phyloP scores from a whole-genome alignment of 495 filamentous ascomycete species.

The Aeminium ludgeri region DNA sequence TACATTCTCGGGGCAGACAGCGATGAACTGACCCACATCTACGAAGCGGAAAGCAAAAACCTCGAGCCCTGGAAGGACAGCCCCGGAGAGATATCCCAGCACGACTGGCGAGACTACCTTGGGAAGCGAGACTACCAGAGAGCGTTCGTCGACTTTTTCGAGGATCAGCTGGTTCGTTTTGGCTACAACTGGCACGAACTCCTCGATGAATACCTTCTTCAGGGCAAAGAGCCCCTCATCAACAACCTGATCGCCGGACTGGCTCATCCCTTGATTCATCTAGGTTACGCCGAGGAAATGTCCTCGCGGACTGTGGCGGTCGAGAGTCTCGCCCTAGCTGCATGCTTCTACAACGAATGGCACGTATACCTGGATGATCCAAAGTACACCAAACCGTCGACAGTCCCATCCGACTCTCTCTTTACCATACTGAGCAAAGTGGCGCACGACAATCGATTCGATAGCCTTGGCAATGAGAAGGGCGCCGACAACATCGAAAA shows the following conservation, averaged over 20 bases:
- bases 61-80: slow-evolving; percentile 75
- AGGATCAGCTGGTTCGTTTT: slow-evolving; percentile 60
- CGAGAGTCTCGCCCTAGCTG: slow-evolving; percentile 57
- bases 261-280: slow-evolving; percentile 74
- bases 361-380: slow-evolving; percentile 67
- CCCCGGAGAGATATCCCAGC: slow-evolving; percentile 59
- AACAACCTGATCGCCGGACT: slow-evolving; percentile 64
- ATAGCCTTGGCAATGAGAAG: slow-evolving; percentile 40
- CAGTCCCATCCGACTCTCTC: slow-evolving; percentile 33
- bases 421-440: slow-evolving; percentile 50
- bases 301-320: slow-evolving; percentile 63
- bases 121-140: slow-evolving; percentile 65
- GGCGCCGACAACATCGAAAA: slow-evolving; percentile 46
- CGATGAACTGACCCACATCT: slow-evolving; percentile 56
- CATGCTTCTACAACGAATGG: slow-evolving; percentile 53
- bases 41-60: slow-evolving; percentile 51
- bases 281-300: slow-evolving; percentile 77
- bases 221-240: slow-evolving; percentile 59
- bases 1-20: slow-evolving; percentile 64
- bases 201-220: slow-evolving; percentile 56
- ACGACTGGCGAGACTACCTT: slow-evolving; percentile 76
- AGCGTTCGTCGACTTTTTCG: slow-evolving; percentile 82
- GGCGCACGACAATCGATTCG: slow-evolving; percentile 34
- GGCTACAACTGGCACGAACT: slow-evolving; percentile 74
- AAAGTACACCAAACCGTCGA: slow-evolving; percentile 40